These are phyloP conservation scores for Piromyces finnis DNA, from an alignment of 192 early-diverging fungal genomes.

Conservation along the genomic window DNA sequence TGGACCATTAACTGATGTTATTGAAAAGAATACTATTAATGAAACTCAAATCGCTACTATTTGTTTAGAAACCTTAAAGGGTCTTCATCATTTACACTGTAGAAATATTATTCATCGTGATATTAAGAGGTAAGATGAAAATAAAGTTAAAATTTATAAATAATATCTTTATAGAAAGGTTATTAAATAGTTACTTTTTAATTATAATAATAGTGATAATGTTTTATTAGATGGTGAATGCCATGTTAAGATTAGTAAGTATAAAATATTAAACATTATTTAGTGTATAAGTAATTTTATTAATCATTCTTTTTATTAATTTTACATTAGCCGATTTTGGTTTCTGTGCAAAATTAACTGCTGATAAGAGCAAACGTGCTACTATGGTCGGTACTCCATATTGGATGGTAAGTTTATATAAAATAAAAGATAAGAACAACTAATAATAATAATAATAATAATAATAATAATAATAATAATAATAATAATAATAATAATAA, in stretches of 20 bases:
- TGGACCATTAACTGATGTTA: conserved; percentile 89
- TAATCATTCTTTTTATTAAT: not conserved
- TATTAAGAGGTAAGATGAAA: conserved; percentile 42
- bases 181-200: not conserved
- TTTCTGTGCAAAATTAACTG: conserved; percentile 80
- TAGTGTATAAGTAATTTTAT: too few relatives aligned
- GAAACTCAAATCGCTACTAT: conserved; percentile 16
- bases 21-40: conserved; percentile 63
- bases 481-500: too few relatives aligned
- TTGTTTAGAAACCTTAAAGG: conserved; percentile 42
- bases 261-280: not conserved
- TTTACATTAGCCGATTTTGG: conserved; percentile 69
- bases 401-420: conserved; percentile 17
- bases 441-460: too few relatives aligned
- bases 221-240: conserved; percentile 3
- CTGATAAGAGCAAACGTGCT: conserved; percentile 62
- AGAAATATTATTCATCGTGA: conserved; percentile 79
- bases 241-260: not conserved
- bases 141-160: not conserved
- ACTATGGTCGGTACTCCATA: conserved; percentile 82
- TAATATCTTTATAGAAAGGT: not conserved
- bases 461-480: too few relatives aligned
- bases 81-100: conserved; percentile 61
- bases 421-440: too few relatives aligned
- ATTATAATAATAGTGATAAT: not conserved